These are phyloP conservation scores for Pyrenochaeta sp. DNA, from an alignment of 2,329 filamentous ascomycete genomes.

Conservation along the genomic window DNA sequence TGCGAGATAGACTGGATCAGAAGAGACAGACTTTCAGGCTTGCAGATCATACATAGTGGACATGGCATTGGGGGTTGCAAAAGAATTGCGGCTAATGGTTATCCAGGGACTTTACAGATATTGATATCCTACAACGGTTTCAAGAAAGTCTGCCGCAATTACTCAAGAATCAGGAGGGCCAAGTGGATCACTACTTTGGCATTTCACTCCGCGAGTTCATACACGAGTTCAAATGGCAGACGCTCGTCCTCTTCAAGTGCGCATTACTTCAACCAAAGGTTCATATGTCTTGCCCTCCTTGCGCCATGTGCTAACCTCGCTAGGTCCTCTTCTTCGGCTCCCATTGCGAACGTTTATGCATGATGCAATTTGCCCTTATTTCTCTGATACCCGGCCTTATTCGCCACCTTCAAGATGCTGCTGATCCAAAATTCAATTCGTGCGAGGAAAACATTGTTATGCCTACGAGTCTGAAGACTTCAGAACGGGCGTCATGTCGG, in stretches of 20 bases:
- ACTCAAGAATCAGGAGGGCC: conserved; percentile 70
- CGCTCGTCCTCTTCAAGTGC: conserved; percentile 91
- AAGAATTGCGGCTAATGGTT: conserved; percentile 16
- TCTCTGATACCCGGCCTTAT: conserved; percentile 94
- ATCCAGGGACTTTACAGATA: conserved; percentile 80
- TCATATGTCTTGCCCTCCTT: conserved; percentile 10
- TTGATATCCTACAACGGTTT: conserved; percentile 88
- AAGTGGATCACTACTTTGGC: conserved; percentile 87
- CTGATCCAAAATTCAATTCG: conserved; percentile 88
- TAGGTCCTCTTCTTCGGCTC: conserved; percentile 99
- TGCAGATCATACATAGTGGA: too few species aligned
- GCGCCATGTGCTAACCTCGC: conserved; percentile 4
- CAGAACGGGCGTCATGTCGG: conserved; percentile 81
- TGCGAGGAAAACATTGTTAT: conserved; percentile 79
- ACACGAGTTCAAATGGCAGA: conserved; percentile 94
- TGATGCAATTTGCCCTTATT: conserved; percentile 97
- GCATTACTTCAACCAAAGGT: conserved; percentile 95
- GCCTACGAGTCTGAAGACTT: conserved; percentile 87
- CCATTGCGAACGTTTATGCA: conserved; percentile 93
- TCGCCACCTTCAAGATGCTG: conserved; percentile 90
- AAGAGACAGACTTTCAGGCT: too few species aligned
- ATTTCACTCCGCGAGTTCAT: conserved; percentile 88
- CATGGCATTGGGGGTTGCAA: neutral
- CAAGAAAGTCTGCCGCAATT: conserved; percentile 80
- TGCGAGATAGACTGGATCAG: neutral